These are phyloP conservation scores for Sporormia fimetaria DNA, from an alignment of 495 filamentous ascomycete genomes.

Conservation along the genomic window DNA sequence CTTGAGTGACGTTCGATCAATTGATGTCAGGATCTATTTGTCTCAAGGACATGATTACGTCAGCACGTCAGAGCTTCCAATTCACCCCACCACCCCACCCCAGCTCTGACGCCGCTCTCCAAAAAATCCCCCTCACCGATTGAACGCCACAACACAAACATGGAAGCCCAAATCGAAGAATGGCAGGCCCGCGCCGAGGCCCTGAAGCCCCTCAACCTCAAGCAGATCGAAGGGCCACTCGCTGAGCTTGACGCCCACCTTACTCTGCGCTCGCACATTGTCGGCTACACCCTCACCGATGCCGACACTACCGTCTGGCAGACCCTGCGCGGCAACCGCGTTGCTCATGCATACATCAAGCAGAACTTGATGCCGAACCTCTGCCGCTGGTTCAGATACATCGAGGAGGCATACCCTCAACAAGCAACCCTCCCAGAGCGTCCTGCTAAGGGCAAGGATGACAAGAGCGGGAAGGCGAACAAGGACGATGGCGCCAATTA, in stretches of 20 bases:
- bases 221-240: constrained; percentile 62
- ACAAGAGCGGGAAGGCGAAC: constrained; percentile 51
- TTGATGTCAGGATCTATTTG: too few relatives aligned
- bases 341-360: constrained; percentile 68
- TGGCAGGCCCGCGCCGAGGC: constrained; percentile 44
- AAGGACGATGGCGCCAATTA: constrained; percentile 81
- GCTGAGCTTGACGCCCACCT: constrained; percentile 76
- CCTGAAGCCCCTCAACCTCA: constrained; percentile 59
- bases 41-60: too few relatives aligned
- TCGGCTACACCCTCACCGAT: constrained; percentile 67
- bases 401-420: constrained; percentile 70
- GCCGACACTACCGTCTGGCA: constrained; percentile 77
- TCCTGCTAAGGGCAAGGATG: constrained; percentile 46
- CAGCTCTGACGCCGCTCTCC: too few relatives aligned
- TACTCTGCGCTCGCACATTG: constrained; percentile 71
- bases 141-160: constrained; percentile 3
- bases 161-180: constrained; percentile 33
- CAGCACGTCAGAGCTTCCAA: too few relatives aligned
- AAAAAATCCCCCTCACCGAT: too few relatives aligned
- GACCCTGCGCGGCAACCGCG: constrained; percentile 74
- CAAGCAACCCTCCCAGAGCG: constrained; percentile 21
- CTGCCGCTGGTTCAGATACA: constrained; percentile 75
- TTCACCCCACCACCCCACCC: too few relatives aligned
- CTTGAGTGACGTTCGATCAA: too few relatives aligned
- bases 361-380: constrained; percentile 67